Evolutionary conservation across 805 yeast species (phyloP), one percentile per base, ranked within the genome.

Genomic region (Wickerhamiella sorbophila): DNA sequence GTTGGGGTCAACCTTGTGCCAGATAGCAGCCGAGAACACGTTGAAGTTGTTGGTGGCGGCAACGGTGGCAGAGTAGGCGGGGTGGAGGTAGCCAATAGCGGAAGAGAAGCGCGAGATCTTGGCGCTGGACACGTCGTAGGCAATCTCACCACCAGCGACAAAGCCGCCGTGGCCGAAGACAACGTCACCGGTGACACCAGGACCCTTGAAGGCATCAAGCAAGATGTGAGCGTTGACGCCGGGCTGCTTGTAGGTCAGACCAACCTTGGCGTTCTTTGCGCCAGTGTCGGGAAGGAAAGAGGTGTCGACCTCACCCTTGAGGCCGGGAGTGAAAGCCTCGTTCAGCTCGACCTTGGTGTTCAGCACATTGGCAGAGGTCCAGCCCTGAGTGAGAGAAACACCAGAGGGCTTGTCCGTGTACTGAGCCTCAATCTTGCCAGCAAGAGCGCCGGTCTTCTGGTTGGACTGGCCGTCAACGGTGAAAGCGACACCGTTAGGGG

Each of bases 401-500:
- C 96, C 96, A 48, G 91, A 71, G 49, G 86, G 73, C 73, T 85
- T 85, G 76, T 91, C 98, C 48, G 82, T 67, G 72, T 79, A 83
- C 72, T 83, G 85, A 57, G 93, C 82, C 68, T 91, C 97, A 45
- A 91, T 69, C 59, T 80, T 75, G 54, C 94, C 94, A 49, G 87
- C 77, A 54, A 91, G 76, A 55, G 93, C 69, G 61, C 81, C 78
- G 60, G 77, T 83, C 67, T 75, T 76, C 57, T 76, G 73, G 57
- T 79, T 72, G 50, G 78, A 71, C 70, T 85, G 86, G 63, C 95
- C 95, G 72, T 84, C 85, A 61, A 85, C 83, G 58, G 91, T 74
- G 77, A 91, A 91, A 47, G 85, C 74, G 45, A 88, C 96, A 57
- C 96, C 96, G 64, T 86, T 88, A 63, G 95, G 94, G 56, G 98